A percentile compares a stretch with the other conserved stretches of the same genome.
Evolutionary conservation across 371 early-diverging fungal species (phyloP).

Genomic region (Apophysomyces trapeziformis): DNA sequence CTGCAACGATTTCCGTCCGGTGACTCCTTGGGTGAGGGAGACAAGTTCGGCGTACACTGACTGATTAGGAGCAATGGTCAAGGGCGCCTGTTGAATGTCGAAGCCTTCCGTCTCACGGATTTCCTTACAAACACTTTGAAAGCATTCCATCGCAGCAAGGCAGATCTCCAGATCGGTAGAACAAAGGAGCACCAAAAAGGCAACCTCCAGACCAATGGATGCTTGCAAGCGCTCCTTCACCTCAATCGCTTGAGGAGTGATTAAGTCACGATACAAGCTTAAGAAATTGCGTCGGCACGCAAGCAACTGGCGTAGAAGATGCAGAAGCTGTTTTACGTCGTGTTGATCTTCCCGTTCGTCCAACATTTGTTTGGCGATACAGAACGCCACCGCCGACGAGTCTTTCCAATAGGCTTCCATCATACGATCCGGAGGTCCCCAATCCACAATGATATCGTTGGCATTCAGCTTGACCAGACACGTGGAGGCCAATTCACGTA

Average conservation of each 20-base stretch:
- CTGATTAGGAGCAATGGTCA: slow-evolving; percentile 75
- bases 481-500: slow-evolving; percentile 69
- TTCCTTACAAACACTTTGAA: slow-evolving; percentile 68
- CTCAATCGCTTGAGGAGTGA: slow-evolving; percentile 54
- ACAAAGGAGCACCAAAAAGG: slow-evolving; percentile 77
- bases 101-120: slow-evolving; percentile 62
- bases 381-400: slow-evolving; percentile 49
- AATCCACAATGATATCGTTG: slow-evolving; percentile 52
- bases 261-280: slow-evolving; percentile 35
- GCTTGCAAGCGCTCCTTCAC: slow-evolving; percentile 70
- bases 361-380: slow-evolving; percentile 47
- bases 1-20: slow-evolving; percentile 79
- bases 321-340: slow-evolving; percentile 56
- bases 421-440: slow-evolving; percentile 55
- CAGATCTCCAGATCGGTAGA: slow-evolving; percentile 78
- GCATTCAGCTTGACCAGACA: slow-evolving; percentile 64
- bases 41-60: slow-evolving; percentile 75
- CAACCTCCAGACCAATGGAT: slow-evolving; percentile 76
- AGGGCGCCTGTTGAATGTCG: slow-evolving; percentile 53
- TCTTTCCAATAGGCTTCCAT: slow-evolving; percentile 69
- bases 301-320: slow-evolving; percentile 65
- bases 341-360: slow-evolving; percentile 55
- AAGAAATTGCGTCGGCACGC: slow-evolving; percentile 56
- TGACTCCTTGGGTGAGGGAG: slow-evolving; percentile 59
- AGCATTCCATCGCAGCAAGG: slow-evolving; percentile 63